phyloP scores from a whole-genome alignment of 805 yeast species.

The Sugiyamaella smithiae region DNA sequence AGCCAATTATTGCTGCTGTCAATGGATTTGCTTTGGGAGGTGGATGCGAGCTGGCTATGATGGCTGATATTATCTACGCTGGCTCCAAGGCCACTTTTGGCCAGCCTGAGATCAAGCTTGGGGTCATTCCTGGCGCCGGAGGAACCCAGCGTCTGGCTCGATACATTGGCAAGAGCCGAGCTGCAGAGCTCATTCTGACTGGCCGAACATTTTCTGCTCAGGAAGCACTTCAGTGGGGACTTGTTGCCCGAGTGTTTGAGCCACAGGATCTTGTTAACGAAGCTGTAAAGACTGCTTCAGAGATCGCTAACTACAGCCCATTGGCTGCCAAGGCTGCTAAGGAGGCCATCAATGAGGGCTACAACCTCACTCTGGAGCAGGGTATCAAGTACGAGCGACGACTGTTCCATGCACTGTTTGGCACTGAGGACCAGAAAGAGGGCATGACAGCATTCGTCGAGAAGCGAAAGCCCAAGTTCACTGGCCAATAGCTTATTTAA shows the following conservation, averaged over 20 bases:
- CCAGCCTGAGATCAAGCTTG: conserved; percentile 54
- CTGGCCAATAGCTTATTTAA: conserved; percentile 29
- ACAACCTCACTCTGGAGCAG: conserved; percentile 36
- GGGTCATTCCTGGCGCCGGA: conserved; percentile 51
- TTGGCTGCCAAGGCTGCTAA: conserved; percentile 47
- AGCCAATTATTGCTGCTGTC: conserved; percentile 55
- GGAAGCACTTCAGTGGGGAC: conserved; percentile 49
- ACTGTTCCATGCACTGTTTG: conserved; percentile 47
- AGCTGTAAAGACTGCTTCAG: conserved; percentile 45
- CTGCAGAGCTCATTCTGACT: conserved; percentile 49
- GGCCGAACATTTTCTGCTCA: conserved; percentile 45
- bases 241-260: conserved; percentile 43
- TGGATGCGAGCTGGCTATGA: conserved; percentile 56
- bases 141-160: conserved; percentile 52
- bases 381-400: conserved; percentile 45
- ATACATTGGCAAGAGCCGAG: conserved; percentile 49
- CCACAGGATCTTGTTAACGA: conserved; percentile 41
- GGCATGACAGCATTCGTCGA: conserved; percentile 53
- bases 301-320: conserved; percentile 42
- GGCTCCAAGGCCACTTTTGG: conserved; percentile 50
- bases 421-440: conserved; percentile 46
- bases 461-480: conserved; percentile 41
- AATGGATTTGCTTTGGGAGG: conserved; percentile 57
- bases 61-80: conserved; percentile 50
- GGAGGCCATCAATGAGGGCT: conserved; percentile 42